These are phyloP conservation scores for Blastocystis sp. DNA, from an alignment of 352 stramenopile species.

Conservation along the genomic window DNA sequence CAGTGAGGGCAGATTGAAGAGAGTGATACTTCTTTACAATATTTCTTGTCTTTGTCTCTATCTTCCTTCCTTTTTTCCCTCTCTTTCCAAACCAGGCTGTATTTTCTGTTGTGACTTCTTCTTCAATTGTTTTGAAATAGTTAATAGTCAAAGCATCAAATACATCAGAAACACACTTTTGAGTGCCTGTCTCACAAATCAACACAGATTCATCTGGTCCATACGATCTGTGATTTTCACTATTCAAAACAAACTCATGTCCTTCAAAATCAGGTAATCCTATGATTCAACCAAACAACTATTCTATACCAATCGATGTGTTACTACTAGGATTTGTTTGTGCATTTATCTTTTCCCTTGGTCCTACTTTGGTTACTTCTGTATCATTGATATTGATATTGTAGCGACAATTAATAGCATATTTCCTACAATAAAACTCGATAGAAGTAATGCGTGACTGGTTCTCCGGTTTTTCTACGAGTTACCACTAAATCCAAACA, in stretches of 20 bases:
- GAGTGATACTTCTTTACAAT: neutral
- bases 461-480: too few species aligned
- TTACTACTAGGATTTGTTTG: too few species aligned
- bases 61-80: neutral
- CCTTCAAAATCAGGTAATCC: neutral
- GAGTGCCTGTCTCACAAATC: neutral
- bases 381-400: neutral
- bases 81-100: neutral
- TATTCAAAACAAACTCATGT: neutral
- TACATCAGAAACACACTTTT: neutral
- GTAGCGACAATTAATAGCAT: neutral
- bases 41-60: neutral
- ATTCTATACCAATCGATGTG: neutral
- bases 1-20: neutral
- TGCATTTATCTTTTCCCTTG: neutral
- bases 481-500: too few species aligned
- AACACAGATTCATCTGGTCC: neutral
- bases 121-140: neutral
- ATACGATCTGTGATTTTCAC: neutral
- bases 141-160: neutral
- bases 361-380: neutral
- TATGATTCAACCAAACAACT: neutral
- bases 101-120: neutral
- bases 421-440: neutral
- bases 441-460: too few species aligned